These are phyloP conservation scores for Phoma sp. DNA, from an alignment of 2,329 filamentous ascomycete species.

Conservation along the genomic window DNA sequence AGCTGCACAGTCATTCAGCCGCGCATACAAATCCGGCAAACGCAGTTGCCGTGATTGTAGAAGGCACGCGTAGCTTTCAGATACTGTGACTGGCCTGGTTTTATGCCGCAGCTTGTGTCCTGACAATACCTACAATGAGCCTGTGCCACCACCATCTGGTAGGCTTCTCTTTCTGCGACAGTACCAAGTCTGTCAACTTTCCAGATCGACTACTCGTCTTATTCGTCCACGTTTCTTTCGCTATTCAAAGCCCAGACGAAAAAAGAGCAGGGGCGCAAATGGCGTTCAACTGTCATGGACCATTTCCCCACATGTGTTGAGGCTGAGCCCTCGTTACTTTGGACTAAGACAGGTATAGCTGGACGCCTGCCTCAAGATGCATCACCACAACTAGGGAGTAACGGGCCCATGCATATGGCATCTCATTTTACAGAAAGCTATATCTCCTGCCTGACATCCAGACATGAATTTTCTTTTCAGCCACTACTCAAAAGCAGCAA, in stretches of 20 bases:
- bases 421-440: slow-evolving; percentile 34
- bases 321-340: slow-evolving; percentile 35
- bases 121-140: slow-evolving; percentile 16
- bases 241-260: slow-evolving; percentile 12
- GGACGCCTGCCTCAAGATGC: slow-evolving; percentile 32
- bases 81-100: slow-evolving; percentile 19
- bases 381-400: slow-evolving; percentile 22
- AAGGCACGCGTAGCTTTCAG: slow-evolving; percentile 22
- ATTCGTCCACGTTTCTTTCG: slow-evolving; percentile 26
- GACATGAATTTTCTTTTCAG: slow-evolving; percentile 12
- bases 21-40: slow-evolving; percentile 25
- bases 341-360: slow-evolving; percentile 28
- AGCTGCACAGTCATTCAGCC: slow-evolving; percentile 36
- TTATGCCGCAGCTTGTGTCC: slow-evolving; percentile 19
- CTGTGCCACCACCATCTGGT: slow-evolving; percentile 36
- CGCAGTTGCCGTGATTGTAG: slow-evolving; percentile 22
- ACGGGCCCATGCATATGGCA: slow-evolving; percentile 24
- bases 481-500: slow-evolving; percentile 16
- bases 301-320: slow-evolving; percentile 34
- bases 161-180: slow-evolving; percentile 18
- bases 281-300: slow-evolving; percentile 20
- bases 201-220: slow-evolving; percentile 1
- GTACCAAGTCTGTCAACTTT: slow-evolving; percentile 21
- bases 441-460: slow-evolving; percentile 33
- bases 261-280: slow-evolving; percentile 19